These are phyloP conservation scores for Russula ochroleuca DNA, from an alignment of 768 basidiomycete genomes.

Conservation along the genomic window DNA sequence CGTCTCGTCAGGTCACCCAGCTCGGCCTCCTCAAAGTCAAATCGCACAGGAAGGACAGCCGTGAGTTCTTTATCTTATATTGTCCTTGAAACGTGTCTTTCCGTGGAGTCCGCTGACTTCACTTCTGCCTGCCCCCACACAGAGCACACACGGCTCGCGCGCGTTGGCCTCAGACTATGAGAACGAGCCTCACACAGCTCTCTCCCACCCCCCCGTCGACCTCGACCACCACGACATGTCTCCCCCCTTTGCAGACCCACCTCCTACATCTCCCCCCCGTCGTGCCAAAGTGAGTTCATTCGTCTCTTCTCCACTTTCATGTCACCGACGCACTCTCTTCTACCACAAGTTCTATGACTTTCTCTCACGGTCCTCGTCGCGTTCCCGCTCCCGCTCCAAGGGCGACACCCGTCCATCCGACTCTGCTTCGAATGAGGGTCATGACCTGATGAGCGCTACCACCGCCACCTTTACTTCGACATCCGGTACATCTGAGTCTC, in stretches of 20 bases:
- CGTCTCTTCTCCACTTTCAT: background rate
- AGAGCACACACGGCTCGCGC: conserved; percentile 30
- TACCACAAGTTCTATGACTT: conserved; percentile 54
- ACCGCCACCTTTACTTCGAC: conserved; percentile 23
- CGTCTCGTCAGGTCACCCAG: conserved; percentile 27
- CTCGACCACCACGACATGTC: conserved; percentile 27
- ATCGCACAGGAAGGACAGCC: conserved; percentile 22
- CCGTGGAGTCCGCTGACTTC: conserved; percentile 8
- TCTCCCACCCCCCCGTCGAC: conserved; percentile 23
- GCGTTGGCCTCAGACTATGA: conserved; percentile 27
- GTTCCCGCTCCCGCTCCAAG: conserved; percentile 54
- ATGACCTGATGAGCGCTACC: conserved; percentile 26
- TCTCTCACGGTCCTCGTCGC: conserved; percentile 44
- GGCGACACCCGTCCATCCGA: conserved; percentile 23
- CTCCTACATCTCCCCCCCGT: conserved; percentile 12
- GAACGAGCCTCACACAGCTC: conserved; percentile 21
- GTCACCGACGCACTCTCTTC: background rate
- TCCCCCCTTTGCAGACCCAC: conserved; percentile 17
- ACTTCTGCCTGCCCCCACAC: conserved; percentile 16
- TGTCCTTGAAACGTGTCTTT: conserved; percentile 15
- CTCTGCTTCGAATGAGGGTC: conserved; percentile 30
- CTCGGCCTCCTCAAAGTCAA: conserved; percentile 25
- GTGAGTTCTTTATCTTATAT: conserved; percentile 16
- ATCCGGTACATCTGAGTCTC: conserved; percentile 27
- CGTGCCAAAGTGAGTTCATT: conserved; percentile 24